Base-by-base conservation (phyloP, 1,284 basidiomycete species). In the Pascua guehoae region DNA sequence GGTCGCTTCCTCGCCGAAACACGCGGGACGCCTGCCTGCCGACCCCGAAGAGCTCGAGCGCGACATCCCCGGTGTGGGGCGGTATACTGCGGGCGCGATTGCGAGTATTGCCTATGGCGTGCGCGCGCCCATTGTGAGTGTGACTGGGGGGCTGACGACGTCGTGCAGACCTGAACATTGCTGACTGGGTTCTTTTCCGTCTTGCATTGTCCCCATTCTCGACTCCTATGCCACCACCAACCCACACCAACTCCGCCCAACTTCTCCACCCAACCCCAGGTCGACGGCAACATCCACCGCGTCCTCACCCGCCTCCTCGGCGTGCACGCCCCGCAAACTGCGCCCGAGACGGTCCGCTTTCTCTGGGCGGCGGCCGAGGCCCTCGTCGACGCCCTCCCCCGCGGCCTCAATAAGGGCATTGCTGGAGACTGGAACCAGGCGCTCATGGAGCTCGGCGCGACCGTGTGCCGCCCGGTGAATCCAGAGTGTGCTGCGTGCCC, bases 221-320 rank as follows among this genome's bases (percentile, higher is more conserved):
- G 43, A 15, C 40, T 32, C 24, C 24, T n/a, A n/a, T n/a, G n/a
- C n/a, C n/a, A n/a, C n/a, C n/a, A n/a, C 24, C 24, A 7, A 32
- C 24, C 24, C 24, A 32, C 24, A 32, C n/a, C n/a, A n/a, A n/a
- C n/a, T 32, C 24, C 40, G 40, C 24, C 14, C 24, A 3, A 15
- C 16, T 41, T 4, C 10, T 39, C n/a, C 0, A 16, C 32, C 49
- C 52, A 5, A 48, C 42, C 2, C 51, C 66, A 91, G 89, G 81
- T 96, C 47, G 93, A 97, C 71, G 93, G 93, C 32, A 97, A 97
- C 72, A 88, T 96, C 8, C 86, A 90, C 69, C 84, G 90, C 53
- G 80, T 94, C 14, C 78, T 93, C 32, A 87, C 88, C 63, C 84
- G 93, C 37, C 72, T 95, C 38, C 80, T 95, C 18, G 90, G 89